Conservation (phyloP, 805 yeast genomes). For the Candida berthetii region DNA sequence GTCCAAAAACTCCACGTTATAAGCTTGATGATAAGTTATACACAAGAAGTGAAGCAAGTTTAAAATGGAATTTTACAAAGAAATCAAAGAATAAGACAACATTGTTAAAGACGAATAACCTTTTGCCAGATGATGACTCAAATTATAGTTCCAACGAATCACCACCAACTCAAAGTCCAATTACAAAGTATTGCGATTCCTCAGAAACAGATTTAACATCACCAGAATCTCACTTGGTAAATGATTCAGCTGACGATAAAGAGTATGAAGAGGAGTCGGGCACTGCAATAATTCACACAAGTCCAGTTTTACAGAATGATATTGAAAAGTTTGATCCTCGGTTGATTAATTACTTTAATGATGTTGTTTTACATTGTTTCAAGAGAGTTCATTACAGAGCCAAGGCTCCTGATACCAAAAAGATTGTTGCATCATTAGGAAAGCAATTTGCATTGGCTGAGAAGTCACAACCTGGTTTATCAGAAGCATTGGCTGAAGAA, state of each 20-base stretch:
- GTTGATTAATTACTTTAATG: conserved; percentile 29
- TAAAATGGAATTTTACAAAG: conserved; percentile 19
- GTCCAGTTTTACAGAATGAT: neutral
- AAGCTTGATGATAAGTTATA: conserved; percentile 25
- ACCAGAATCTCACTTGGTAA: conserved; percentile 2
- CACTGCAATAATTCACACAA: conserved; percentile 1
- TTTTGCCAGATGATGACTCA: neutral
- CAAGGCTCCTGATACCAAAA: conserved; percentile 38
- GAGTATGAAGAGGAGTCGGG: neutral
- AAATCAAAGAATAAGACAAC: conserved; percentile 2
- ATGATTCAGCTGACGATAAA: neutral
- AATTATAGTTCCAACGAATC: conserved; percentile 1
- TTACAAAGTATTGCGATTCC: conserved; percentile 6
- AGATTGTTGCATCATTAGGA: conserved; percentile 37
- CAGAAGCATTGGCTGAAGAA: conserved; percentile 65
- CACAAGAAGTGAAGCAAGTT: conserved; percentile 14
- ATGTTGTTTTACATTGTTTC: conserved; percentile 38
- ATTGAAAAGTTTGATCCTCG: neutral
- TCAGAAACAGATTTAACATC: conserved; percentile 16
- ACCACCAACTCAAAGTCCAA: conserved; percentile 10
- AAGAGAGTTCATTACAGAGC: conserved; percentile 47
- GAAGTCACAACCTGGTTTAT: conserved; percentile 50
- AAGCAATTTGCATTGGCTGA: conserved; percentile 40
- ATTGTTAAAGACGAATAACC: conserved; percentile 2
- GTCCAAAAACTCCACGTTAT: conserved; percentile 30